Evolutionary conservation across 1,139 yeast species (phyloP), one percentile per base, ranked within the genome.

Genomic region (Scheffersomyces cryptocercus): DNA sequence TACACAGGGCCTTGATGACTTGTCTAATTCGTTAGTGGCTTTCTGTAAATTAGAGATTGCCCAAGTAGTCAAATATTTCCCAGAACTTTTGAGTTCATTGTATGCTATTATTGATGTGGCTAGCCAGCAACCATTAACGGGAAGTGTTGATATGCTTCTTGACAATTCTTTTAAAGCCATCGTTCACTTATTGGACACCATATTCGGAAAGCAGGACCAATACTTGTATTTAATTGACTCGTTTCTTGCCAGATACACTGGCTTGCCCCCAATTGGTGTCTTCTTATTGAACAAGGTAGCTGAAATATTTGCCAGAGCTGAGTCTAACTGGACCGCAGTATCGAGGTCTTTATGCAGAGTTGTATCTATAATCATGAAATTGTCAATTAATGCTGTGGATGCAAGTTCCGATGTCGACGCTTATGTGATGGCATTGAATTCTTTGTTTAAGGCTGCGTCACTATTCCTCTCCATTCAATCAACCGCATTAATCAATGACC

Each of bases 201-300:
- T 82, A n/a, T 70, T 84, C 52, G 88, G 86, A 6, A 79, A 82
- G 58, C 84, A 82, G 56, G 84, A 81, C 46, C 86, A 82, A 54
- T 81, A 81, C 61, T 67, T 77, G 37, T 77, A 79, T 48, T 58
- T 82, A 56, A 70, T 83, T 51, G 82, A 81, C 39, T 68, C 71
- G 14, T 82, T 81, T 51, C 56, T 75, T 35, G 46, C 55, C 14
- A 62, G 60, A 42, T 56, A 59, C 45, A 52, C 54, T n/a, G 56
- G 64, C 26, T 62, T 74, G 12, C 81, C 86, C 4, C 59, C 62
- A 4, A 69, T 82, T 44, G 89, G 89, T 6, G 61, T 75, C 13
- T 72, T 70, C 42, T 57, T 85, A 41, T 56, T 84, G 36, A 62
- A 67, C 34, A 68, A 75, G 49, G 68, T 81, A 55, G 64, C 80